Evolutionary conservation across 352 stramenopile genomes (phyloP), one percentile per base, ranked within the genome.

Genomic region (Phytophthora cryptogea): DNA sequence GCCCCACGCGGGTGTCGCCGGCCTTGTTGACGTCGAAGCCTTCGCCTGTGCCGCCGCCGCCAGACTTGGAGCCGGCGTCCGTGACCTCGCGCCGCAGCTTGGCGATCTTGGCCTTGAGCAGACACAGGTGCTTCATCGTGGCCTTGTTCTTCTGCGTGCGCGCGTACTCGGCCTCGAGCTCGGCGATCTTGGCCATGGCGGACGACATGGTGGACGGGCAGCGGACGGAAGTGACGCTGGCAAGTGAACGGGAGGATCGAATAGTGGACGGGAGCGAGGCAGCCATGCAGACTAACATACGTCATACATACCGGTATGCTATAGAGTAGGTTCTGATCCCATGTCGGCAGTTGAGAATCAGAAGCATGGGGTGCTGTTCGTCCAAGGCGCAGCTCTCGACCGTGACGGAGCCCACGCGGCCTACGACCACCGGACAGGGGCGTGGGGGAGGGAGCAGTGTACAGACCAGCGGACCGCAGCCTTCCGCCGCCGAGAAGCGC

Each of bases 101-200:
- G 59, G 96, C 95, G 63, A 99, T 96, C 71, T 98, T 98, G 56
- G 96, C 96, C 80, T 99, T 99, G 46, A 99, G 83, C 49, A 98
- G 86, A 65, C 96, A 97, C 66, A 99, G 74, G 55, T 99, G 97
- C 82, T 98, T 98, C 80, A 99, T 98, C 1, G 97, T 99, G 40
- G 97, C 97, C 82, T 99, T 99, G 78, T 99, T 99, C 84, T 99
- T 99, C 86, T 99, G 97, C 69, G 97, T 99, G 59, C 96, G 83
- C 46, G 92, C 85, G 83, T 99, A 99, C 83, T 99, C 86, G 41
- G 70, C 46, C 68, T 95, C 84, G 46, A 95, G 70, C 69, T 94
- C 84, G 50, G 84, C 72, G 80, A 95, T 95, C 63, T 85, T 87
- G 54, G 60, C 54, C 69, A 91, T 82, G 1, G 83, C 63, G 48